phyloP scores from a whole-genome alignment of 192 early-diverging fungal genomes.

The Lunasporangiospora selenospora region DNA sequence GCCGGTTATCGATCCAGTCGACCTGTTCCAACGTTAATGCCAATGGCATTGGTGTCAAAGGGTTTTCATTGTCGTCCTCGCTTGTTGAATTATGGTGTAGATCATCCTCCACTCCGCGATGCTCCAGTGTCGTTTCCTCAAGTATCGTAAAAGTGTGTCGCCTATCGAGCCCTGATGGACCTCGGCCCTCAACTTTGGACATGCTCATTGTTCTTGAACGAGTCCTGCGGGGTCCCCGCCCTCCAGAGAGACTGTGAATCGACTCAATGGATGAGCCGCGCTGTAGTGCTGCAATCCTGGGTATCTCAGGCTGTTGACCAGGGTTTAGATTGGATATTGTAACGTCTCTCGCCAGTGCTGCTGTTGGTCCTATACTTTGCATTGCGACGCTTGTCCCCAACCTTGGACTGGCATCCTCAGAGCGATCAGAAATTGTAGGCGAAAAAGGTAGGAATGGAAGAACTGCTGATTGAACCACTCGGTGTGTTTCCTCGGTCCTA shows the following conservation, averaged over 20 bases:
- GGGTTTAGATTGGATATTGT: too few relatives aligned
- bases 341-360: too few relatives aligned
- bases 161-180: neutral
- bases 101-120: neutral
- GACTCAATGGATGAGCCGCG: constrained; percentile 12
- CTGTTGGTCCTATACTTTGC: too few relatives aligned
- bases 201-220: constrained; percentile 29
- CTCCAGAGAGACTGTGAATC: constrained; percentile 4
- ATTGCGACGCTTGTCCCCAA: too few relatives aligned
- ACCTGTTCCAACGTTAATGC: constrained; percentile 33
- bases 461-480: constrained; percentile 31
- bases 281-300: too few relatives aligned
- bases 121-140: constrained; percentile 2
- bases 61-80: neutral
- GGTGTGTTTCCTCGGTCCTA: constrained; percentile 24
- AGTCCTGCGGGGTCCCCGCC: constrained; percentile 12
- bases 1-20: constrained; percentile 28
- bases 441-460: constrained; percentile 41
- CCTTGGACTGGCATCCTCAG: too few relatives aligned
- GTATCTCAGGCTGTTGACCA: too few relatives aligned
- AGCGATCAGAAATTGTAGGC: neutral
- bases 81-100: neutral
- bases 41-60: constrained; percentile 15
- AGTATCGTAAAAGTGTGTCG: constrained; percentile 19
- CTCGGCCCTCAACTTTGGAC: constrained; percentile 3